These are phyloP conservation scores for Cyclotella sp. DNA, from an alignment of 108 stramenopile species.

Conservation along the genomic window DNA sequence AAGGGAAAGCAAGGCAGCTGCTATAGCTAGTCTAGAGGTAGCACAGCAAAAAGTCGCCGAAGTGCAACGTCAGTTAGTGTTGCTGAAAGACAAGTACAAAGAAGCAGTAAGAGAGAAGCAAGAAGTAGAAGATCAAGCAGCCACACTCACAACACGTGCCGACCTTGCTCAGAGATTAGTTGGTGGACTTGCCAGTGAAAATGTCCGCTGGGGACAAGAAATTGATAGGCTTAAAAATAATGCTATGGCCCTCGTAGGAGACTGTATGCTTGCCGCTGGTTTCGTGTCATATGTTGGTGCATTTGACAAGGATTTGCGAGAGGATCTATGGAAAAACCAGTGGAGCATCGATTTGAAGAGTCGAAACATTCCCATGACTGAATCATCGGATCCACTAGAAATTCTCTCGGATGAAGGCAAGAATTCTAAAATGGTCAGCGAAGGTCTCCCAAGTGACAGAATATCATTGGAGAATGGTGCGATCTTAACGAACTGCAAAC, in stretches of 20 bases:
- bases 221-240: conserved; percentile 77
- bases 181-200: conserved; percentile 86
- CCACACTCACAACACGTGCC: conserved; percentile 66
- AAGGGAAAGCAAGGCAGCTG: conserved; percentile 71
- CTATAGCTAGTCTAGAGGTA: conserved; percentile 70
- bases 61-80: conserved; percentile 55
- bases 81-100: conserved; percentile 62
- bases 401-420: conserved; percentile 84
- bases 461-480: conserved; percentile 91
- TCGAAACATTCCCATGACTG: conserved; percentile 76
- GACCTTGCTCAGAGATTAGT: conserved; percentile 87
- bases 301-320: conserved; percentile 86
- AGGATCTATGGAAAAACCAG: conserved; percentile 69
- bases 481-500: conserved; percentile 87
- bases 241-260: conserved; percentile 77
- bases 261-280: conserved; percentile 91
- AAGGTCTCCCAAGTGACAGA: conserved; percentile 91
- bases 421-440: conserved; percentile 83
- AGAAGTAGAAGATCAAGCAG: conserved; percentile 85
- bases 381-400: conserved; percentile 80
- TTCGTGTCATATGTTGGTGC: conserved; percentile 93
- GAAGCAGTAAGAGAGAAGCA: conserved; percentile 82
- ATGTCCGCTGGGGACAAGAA: conserved; percentile 87
- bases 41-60: conserved; percentile 73
- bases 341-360: conserved; percentile 80